Conservation (phyloP, 495 filamentous ascomycete genomes). For the Schizothecium vesticola region DNA sequence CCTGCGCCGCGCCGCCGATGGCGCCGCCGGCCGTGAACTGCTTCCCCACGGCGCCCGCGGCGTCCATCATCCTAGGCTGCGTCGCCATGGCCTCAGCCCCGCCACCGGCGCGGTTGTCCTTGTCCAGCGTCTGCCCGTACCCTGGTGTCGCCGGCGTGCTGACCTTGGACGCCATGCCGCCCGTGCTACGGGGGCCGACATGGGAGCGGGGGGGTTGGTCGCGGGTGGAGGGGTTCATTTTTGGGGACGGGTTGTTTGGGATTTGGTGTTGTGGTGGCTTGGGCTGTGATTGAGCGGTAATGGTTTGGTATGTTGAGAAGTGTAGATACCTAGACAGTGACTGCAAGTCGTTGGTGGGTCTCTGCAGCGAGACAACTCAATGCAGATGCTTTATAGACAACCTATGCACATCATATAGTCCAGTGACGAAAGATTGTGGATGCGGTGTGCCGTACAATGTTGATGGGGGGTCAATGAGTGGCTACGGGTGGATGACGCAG, state of each 20-base stretch:
- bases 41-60: conserved; percentile 32
- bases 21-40: conserved; percentile 43
- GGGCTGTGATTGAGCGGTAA: neutral
- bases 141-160: conserved; percentile 15
- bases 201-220: conserved; percentile 11
- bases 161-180: conserved; percentile 17
- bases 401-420: neutral
- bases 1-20: conserved; percentile 47
- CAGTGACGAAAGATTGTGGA: neutral
- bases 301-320: neutral
- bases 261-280: neutral
- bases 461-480: neutral
- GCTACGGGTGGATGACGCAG: neutral
- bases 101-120: conserved; percentile 13
- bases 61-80: conserved; percentile 30
- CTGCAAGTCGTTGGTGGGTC: neutral
- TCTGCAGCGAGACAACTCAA: neutral
- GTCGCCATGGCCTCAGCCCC: neutral
- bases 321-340: too few relatives aligned
- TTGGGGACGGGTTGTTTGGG: neutral
- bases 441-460: neutral
- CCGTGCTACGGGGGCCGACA: conserved; percentile 17
- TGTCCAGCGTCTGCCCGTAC: neutral
- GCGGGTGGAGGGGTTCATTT: neutral
- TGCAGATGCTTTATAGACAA: neutral